Conservation (phyloP, 169 alveolate species). For the Amoebophrya sp. region DNA sequence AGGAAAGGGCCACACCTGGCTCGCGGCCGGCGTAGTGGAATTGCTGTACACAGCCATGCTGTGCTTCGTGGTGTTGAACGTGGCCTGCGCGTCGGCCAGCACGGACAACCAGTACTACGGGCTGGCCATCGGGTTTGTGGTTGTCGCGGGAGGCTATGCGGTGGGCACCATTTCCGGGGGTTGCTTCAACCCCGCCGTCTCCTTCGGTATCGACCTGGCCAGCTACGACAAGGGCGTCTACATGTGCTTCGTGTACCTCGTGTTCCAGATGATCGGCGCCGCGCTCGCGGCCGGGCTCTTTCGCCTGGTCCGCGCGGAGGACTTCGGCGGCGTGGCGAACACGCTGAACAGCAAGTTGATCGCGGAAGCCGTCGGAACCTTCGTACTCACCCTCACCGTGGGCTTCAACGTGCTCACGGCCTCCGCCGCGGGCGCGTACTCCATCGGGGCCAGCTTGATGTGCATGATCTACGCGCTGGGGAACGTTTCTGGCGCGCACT, state of each 20-base stretch:
- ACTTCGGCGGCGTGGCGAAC: constrained; percentile 34
- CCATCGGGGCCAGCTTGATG: constrained; percentile 42
- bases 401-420: constrained; percentile 39
- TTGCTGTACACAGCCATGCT: constrained; percentile 44
- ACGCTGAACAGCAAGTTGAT: constrained; percentile 30
- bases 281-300: constrained; percentile 41
- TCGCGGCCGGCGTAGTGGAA: constrained; percentile 40
- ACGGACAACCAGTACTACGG: constrained; percentile 44
- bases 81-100: constrained; percentile 33
- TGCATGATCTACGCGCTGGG: constrained; percentile 46
- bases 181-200: constrained; percentile 48
- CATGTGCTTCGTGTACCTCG: constrained; percentile 32
- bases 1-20: constrained; percentile 37
- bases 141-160: constrained; percentile 45
- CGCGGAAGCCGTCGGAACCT: constrained; percentile 42
- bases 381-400: constrained; percentile 42
- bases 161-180: constrained; percentile 43
- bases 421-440: constrained; percentile 43
- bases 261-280: constrained; percentile 41
- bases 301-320: constrained; percentile 42
- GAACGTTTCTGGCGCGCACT: constrained; percentile 43
- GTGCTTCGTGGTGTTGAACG: constrained; percentile 41
- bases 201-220: constrained; percentile 43
- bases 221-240: constrained; percentile 8
- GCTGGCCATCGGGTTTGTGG: constrained; percentile 39